These are phyloP conservation scores for Dalbergia oliveri DNA, from an alignment of 306 rosid genomes.

Conservation along the genomic window DNA sequence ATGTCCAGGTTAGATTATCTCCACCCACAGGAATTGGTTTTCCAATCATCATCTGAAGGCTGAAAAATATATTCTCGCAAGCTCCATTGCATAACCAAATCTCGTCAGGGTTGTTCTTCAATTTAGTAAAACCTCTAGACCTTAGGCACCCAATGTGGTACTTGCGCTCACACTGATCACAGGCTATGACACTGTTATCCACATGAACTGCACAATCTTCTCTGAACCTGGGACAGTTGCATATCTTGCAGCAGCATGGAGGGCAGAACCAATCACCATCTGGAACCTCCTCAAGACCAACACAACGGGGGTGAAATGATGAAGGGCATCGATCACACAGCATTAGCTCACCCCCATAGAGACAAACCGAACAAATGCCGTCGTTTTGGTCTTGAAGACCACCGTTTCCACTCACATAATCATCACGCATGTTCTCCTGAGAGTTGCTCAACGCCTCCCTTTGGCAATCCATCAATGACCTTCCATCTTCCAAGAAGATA, in stretches of 20 bases:
- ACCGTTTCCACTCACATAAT: background rate
- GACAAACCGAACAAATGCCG: constrained; percentile 59
- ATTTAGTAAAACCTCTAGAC: background rate
- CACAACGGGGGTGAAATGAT: constrained; percentile 57
- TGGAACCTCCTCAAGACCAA: constrained; percentile 53
- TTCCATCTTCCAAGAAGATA: constrained; percentile 69
- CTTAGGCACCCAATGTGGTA: constrained; percentile 60
- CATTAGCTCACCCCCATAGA: constrained; percentile 62
- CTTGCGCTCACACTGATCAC: constrained; percentile 66
- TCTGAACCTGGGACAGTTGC: constrained; percentile 40
- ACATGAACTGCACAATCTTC: background rate
- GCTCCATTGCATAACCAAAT: constrained; percentile 60
- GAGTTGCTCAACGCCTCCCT: background rate
- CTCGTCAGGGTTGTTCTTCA: background rate
- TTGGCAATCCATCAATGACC: constrained; percentile 62
- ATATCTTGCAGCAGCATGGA: constrained; percentile 63
- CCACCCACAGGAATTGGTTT: constrained; percentile 47
- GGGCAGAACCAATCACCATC: constrained; percentile 79
- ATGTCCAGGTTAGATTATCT: constrained; percentile 63
- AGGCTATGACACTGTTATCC: constrained; percentile 33
- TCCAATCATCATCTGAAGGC: constrained; percentile 58
- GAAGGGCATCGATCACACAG: constrained; percentile 73
- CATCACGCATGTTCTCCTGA: too few species aligned
- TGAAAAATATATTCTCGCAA: constrained; percentile 55
- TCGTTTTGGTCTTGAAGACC: constrained; percentile 32